Evolutionary conservation across 176 grass and related monocot species (phyloP), one percentile per base, ranked within the genome.

Genomic region (Oryza glumipatula): DNA sequence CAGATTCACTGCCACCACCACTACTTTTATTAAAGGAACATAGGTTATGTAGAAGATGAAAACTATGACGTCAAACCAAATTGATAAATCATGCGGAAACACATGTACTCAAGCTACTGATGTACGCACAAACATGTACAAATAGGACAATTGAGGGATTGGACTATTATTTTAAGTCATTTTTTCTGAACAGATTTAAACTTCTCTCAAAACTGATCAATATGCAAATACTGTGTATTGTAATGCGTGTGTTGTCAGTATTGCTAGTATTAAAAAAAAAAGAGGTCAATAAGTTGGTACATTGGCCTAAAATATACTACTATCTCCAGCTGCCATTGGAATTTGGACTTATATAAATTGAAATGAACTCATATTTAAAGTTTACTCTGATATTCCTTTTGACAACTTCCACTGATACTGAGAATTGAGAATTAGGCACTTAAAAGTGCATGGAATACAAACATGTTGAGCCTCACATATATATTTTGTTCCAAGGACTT

Each of bases 401-500:
- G 43, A 45, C 22, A 65, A 21, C 7, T 47, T 21, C 67, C 10
- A 82, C 68, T 16, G 1, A 44, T 58, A 61, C 11, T 7, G 4
- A 41, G 1, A 61, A 60, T 13, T 26, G 12, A 41, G 30, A 73
- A 32, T 3, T 46, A 47, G n/a, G 14, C 39, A 63, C 12, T 44
- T 9, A 16, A 73, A 73, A 65, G 3, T 33, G 30, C 15, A 61
- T 63, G 10, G n/a, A 72, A 61, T 64, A 10, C 14, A 13, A 16
- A 16, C 11, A 48, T 36, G 28, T 35, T 32, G 23, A 10, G 26
- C 21, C 32, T 66, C 21, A 9, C 21, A 10, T 12, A 9, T 60
- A 74, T 39, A 70, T 80, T 26, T 68, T 67, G 23, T 78, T 82
- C 32, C 3, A 35, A 82, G 26, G 54, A 64, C 16, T 3, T 7